A percentile compares a stretch with the other conserved stretches of the same genome.
Conservation (phyloP, 805 yeast species). For the Ogataea pignaliae region DNA sequence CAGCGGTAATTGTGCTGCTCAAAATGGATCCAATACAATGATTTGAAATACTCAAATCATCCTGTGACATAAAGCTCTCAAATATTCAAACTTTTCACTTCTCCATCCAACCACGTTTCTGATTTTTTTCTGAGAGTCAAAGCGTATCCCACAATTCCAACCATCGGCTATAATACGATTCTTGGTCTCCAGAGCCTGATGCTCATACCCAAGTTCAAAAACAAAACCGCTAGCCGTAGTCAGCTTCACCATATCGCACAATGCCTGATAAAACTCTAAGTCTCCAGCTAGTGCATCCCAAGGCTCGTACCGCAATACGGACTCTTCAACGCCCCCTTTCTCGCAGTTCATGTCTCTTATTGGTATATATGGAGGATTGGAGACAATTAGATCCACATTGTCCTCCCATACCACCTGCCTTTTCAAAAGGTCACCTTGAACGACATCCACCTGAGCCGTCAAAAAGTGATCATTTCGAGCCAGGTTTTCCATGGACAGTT, state of each 20-base stretch:
- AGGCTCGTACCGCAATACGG: constrained; percentile 78
- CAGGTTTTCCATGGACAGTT: constrained; percentile 45
- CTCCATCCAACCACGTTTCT: constrained; percentile 68
- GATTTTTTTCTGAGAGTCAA: constrained; percentile 48
- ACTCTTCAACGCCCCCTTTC: constrained; percentile 45
- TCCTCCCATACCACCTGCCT: background rate
- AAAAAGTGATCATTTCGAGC: constrained; percentile 4
- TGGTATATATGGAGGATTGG: constrained; percentile 93
- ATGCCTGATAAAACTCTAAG: constrained; percentile 59
- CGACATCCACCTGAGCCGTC: constrained; percentile 7
- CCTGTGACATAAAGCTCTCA: constrained; percentile 12
- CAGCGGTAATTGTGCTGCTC: no score
- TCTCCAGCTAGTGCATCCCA: constrained; percentile 74
- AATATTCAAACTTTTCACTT: constrained; percentile 5
- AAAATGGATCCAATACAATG: no score
- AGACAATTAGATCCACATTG: constrained; percentile 50
- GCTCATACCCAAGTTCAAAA: constrained; percentile 67
- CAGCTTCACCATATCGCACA: constrained; percentile 40
- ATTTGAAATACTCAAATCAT: no score
- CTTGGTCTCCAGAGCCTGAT: constrained; percentile 42
- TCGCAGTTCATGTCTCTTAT: constrained; percentile 33
- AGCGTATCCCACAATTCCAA: constrained; percentile 43
- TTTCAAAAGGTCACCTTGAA: constrained; percentile 20
- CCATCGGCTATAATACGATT: constrained; percentile 1
- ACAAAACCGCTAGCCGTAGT: constrained; percentile 53